These are phyloP conservation scores for Ophiostoma sp. DNA, from an alignment of 2,329 filamentous ascomycete genomes.

Conservation along the genomic window DNA sequence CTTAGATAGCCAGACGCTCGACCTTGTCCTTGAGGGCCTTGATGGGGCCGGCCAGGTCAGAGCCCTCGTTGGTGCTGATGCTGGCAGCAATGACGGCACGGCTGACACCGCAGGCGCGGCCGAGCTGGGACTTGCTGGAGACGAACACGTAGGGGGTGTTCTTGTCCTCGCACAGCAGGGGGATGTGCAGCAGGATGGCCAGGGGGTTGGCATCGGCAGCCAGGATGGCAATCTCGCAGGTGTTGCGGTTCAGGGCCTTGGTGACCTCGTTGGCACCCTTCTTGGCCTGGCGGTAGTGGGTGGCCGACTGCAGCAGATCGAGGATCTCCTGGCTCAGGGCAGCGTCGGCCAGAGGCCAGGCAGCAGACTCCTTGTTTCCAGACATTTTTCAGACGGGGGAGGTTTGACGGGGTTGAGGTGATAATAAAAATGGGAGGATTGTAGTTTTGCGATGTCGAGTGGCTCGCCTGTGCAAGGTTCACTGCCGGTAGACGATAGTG, in stretches of 20 bases:
- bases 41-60: slow-evolving; percentile 83
- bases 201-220: slow-evolving; percentile 84
- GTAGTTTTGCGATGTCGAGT: slow-evolving; percentile 19
- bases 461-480: slow-evolving; percentile 29
- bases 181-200: slow-evolving; percentile 82
- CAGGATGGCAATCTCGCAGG: slow-evolving; percentile 81
- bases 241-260: slow-evolving; percentile 87
- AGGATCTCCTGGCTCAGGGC: slow-evolving; percentile 60
- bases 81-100: slow-evolving; percentile 79
- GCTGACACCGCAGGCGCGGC: slow-evolving; percentile 83
- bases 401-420: too few species aligned
- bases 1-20: slow-evolving; percentile 85
- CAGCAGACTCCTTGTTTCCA: slow-evolving; percentile 25
- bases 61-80: slow-evolving; percentile 89
- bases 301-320: slow-evolving; percentile 69
- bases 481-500: slow-evolving; percentile 24
- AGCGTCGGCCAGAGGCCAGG: slow-evolving; percentile 31
- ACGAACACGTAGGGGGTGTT: slow-evolving; percentile 39
- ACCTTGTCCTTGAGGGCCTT: slow-evolving; percentile 88
- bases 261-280: slow-evolving; percentile 85
- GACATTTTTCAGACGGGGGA: slow-evolving; percentile 22
- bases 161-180: slow-evolving; percentile 81
- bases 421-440: neutral
- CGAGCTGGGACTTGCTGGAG: slow-evolving; percentile 36
- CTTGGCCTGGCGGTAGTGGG: slow-evolving; percentile 70